These are phyloP conservation scores for Colletotrichum tabaci DNA, from an alignment of 2,329 filamentous ascomycete species.

Conservation along the genomic window DNA sequence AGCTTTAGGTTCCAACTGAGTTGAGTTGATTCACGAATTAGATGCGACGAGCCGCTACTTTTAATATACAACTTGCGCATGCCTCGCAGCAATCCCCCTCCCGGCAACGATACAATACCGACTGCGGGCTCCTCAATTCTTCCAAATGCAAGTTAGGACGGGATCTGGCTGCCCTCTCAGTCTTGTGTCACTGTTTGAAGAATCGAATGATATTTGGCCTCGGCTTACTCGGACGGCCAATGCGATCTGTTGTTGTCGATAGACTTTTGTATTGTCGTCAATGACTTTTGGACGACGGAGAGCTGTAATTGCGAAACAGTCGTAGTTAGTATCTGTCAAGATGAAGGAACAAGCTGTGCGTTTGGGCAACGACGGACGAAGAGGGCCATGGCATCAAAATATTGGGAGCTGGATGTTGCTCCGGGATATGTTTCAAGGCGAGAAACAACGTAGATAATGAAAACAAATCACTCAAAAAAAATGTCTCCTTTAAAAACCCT, in stretches of 20 bases:
- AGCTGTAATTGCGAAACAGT: constrained; percentile 13
- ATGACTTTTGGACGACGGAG: constrained; percentile 1
- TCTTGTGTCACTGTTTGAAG: constrained; percentile 8
- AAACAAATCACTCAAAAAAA: constrained; percentile 13
- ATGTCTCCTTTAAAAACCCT: too few relatives aligned
- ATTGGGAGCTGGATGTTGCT: constrained; percentile 5
- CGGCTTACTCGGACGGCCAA: neutral
- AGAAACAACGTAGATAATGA: constrained; percentile 22
- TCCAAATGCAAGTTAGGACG: neutral
- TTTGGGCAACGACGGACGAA: constrained; percentile 24
- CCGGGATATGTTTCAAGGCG: constrained; percentile 16
- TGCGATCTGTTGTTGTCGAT: neutral
- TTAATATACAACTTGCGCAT: constrained; percentile 36
- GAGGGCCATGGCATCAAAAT: neutral
- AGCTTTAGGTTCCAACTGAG: constrained; percentile 29
- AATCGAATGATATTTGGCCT: constrained; percentile 10
- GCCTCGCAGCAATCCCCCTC: constrained; percentile 6
- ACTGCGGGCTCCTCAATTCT: constrained; percentile 1
- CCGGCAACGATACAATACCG: constrained; percentile 9
- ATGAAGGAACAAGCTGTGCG: constrained; percentile 6
- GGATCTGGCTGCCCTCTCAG: constrained; percentile 9
- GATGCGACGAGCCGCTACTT: constrained; percentile 29
- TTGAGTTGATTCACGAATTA: constrained; percentile 33
- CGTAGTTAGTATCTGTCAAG: constrained; percentile 11
- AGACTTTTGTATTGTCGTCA: neutral